Evolutionary conservation across 139 green algal genomes (phyloP).

Genomic region (Micractinium sp.): DNA sequence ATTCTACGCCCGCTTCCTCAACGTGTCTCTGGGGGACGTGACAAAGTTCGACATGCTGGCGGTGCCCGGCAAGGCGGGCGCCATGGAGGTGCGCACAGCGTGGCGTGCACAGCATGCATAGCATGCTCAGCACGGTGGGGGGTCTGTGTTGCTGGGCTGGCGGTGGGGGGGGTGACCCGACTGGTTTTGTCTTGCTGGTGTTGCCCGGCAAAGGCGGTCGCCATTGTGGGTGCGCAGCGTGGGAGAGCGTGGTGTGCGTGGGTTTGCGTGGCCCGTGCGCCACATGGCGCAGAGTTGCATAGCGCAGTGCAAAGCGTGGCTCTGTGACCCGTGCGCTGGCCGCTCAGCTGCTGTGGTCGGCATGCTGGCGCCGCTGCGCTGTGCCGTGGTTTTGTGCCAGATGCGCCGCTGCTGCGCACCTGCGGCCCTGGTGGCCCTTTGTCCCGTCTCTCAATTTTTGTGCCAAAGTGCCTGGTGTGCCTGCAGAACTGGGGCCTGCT

Average conservation of each 20-base stretch:
- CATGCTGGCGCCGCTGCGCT: background rate
- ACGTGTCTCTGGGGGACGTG: conserved; percentile 41
- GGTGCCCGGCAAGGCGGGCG: conserved; percentile 55
- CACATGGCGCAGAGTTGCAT: background rate
- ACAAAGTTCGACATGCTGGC: conserved; percentile 66
- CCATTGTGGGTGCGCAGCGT: no score
- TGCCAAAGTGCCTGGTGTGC: no score
- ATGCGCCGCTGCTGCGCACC: background rate
- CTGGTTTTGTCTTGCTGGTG: no score
- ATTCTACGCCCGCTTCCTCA: conserved; percentile 46
- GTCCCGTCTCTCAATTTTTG: no score
- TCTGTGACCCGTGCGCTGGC: background rate
- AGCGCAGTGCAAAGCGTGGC: background rate
- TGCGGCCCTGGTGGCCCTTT: no score
- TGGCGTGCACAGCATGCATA: background rate
- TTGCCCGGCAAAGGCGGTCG: background rate
- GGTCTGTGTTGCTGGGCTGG: no score
- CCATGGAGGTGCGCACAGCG: conserved; percentile 43
- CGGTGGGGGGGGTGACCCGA: no score
- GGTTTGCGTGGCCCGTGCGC: background rate
- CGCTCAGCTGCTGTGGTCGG: background rate
- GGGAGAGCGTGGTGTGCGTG: background rate
- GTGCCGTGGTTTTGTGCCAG: background rate
- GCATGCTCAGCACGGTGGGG: background rate
- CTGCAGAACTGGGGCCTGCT: conserved; percentile 72